phyloP scores from a whole-genome alignment of 1,139 yeast species.

The Sugiyamaella pinicola region DNA sequence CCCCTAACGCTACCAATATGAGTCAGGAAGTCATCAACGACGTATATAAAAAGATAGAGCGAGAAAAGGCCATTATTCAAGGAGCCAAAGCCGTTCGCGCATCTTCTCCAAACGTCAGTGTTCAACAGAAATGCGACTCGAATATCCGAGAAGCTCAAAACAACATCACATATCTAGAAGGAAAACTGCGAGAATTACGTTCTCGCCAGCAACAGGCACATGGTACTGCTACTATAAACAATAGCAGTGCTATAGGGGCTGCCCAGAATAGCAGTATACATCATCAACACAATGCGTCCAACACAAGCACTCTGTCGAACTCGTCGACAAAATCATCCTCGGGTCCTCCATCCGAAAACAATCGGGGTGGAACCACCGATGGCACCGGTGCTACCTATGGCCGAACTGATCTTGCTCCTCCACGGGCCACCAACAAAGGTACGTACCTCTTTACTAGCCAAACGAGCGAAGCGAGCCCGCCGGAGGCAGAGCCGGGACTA shows the following conservation, averaged over 20 bases:
- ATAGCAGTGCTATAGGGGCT: constrained; percentile 12
- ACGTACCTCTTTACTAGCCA: no score
- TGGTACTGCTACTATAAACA: constrained; percentile 15
- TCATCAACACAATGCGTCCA: constrained; percentile 25
- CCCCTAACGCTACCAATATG: constrained; percentile 3
- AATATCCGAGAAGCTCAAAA: constrained; percentile 89
- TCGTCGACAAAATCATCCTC: constrained; percentile 20
- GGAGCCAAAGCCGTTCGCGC: constrained; percentile 83
- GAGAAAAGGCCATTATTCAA: constrained; percentile 82
- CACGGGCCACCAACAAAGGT: constrained; percentile 29
- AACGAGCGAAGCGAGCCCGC: background rate
- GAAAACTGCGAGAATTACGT: constrained; percentile 67
- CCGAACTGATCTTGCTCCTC: constrained; percentile 5
- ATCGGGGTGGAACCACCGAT: background rate
- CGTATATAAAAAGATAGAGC: constrained; percentile 77
- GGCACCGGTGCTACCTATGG: constrained; percentile 2
- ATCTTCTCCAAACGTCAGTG: constrained; percentile 74
- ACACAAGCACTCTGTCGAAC: constrained; percentile 23
- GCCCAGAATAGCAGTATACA: background rate
- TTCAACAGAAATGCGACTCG: constrained; percentile 87
- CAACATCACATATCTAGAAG: constrained; percentile 84
- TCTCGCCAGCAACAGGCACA: constrained; percentile 35
- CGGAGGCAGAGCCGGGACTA: background rate
- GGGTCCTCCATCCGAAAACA: constrained; percentile 8
- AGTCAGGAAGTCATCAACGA: constrained; percentile 49